These are phyloP conservation scores for Aureoboletus auriporus DNA, from an alignment of 768 basidiomycete genomes.

Conservation along the genomic window DNA sequence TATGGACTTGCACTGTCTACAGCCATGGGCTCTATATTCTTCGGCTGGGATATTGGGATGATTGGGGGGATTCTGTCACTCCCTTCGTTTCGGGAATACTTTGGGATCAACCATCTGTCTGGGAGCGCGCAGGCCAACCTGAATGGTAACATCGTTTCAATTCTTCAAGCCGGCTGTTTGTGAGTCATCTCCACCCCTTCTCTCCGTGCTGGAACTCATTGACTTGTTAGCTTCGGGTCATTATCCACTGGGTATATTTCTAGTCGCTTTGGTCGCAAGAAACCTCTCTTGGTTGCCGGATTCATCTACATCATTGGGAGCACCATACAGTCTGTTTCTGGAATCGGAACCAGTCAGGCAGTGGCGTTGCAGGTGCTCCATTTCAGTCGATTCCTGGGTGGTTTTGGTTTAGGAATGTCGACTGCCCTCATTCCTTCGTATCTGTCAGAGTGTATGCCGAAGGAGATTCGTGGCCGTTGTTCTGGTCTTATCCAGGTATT, in stretches of 20 bases:
- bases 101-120: conserved; percentile 40
- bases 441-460: conserved; percentile 35
- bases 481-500: conserved; percentile 40
- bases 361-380: conserved; percentile 39
- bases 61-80: conserved; percentile 49
- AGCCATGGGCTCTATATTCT: conserved; percentile 46
- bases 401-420: conserved; percentile 59
- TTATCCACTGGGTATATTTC: conserved; percentile 19
- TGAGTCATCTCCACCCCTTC: conserved; percentile 19
- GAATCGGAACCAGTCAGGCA: conserved; percentile 34
- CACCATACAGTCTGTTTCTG: conserved; percentile 42
- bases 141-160: conserved; percentile 42
- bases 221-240: conserved; percentile 38
- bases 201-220: background rate
- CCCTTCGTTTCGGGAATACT: conserved; percentile 44
- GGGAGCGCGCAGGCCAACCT: conserved; percentile 19
- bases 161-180: conserved; percentile 48
- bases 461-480: conserved; percentile 41
- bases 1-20: conserved; percentile 44
- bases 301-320: conserved; percentile 47
- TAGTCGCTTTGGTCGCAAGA: conserved; percentile 42
- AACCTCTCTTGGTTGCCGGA: conserved; percentile 40
- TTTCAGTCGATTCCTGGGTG: conserved; percentile 53
- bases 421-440: conserved; percentile 48
- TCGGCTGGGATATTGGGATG: conserved; percentile 46